Base-by-base conservation (phyloP, 331 rosid species). In the Arachis monticola region DNA sequence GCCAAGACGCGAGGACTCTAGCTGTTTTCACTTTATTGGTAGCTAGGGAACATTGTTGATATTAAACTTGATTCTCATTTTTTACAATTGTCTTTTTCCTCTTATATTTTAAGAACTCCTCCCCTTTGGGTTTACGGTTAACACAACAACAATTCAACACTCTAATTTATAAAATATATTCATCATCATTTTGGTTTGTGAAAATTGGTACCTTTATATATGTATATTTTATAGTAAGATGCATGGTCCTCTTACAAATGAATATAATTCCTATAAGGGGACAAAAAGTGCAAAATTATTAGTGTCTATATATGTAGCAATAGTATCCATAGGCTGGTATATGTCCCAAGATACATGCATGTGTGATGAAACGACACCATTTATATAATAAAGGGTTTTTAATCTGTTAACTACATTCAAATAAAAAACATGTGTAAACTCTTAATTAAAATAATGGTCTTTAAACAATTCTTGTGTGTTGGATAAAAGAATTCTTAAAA, bases 291-390 rank as follows among this genome's bases (percentile, higher is more conserved):
- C 7, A 40, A 63, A 74, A 48, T 22, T 52, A 48, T 8, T 12
- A 17, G 42, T 63, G 66, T 57, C 73, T 40, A 58, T 66, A n/a
- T n/a, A 44, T 44, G n/a, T 27, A 41, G 7, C 72, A 75, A 11
- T 53, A 27, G 57, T n/a, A 53, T 30, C 9, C 6, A 22, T 53
- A 6, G 41, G 60, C 42, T 67, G 74, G 41, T 67, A 10, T 11
- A 5, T 67, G 80, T 67, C 69, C 74, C 74, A 67, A 56, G 27
- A 22, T 76, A 53, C 60, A 30, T 81, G 53, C 88, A 84, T 74
- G 88, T 22, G 1, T 81, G 83, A 64, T 42, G n/a, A 46, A 76
- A 55, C 41, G 41, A 71, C 31, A 51, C 63, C 27, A 32, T 51
- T 46, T 35, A 60, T 62, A 12, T 64, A 61, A 44, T 44, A 44